Evolutionary conservation across 352 stramenopile genomes (phyloP), one percentile per base, ranked within the genome.

Genomic region (Pythium insidiosum): DNA sequence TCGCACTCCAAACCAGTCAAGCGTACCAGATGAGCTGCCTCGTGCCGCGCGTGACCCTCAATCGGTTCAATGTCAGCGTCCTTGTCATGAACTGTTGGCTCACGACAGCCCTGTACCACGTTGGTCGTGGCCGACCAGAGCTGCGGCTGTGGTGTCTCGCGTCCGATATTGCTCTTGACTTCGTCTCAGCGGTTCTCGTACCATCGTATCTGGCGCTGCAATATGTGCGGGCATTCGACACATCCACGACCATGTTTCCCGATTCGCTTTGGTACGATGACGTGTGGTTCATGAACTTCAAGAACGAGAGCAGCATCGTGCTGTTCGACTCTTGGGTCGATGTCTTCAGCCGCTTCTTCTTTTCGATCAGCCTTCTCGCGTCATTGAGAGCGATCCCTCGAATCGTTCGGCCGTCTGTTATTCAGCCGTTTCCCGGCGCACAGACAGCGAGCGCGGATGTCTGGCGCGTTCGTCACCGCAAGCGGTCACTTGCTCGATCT

Each of bases 271-370:
- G 53, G 55, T 58, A 59, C 35, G 26, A 56, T 24, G 55, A 65
- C 25, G 28, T 50, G 4, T 65, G 59, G 59, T 38, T 68, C 25
- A 15, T 62, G 23, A 61, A 62, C 30, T 43, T 50, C 6, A 30
- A 56, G 21, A 58, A 56, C 37, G 59, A 65, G 47, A 37, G 26
- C 19, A 38, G 30, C 5, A 33, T 76, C 9, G 22, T 73, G 4
- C 21, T 79, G 13, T 53, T 82, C 2, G 34, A 24, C 3, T 75
- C 67, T 5, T 75, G 56, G 51, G 12, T 34, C 2, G 62, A 79
- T 34, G 42, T 72, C 0, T 38, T 33, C 13, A 61, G 57, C 31
- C 53, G 56, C 1, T 24, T 76, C 2, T 25, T 80, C 1, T 77
- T 80, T 16, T 65, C 59, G 5, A 11, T 68, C 5, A 56, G 62